Base-by-base conservation (phyloP, 495 filamentous ascomycete genomes). In the Patellaria atrata region DNA sequence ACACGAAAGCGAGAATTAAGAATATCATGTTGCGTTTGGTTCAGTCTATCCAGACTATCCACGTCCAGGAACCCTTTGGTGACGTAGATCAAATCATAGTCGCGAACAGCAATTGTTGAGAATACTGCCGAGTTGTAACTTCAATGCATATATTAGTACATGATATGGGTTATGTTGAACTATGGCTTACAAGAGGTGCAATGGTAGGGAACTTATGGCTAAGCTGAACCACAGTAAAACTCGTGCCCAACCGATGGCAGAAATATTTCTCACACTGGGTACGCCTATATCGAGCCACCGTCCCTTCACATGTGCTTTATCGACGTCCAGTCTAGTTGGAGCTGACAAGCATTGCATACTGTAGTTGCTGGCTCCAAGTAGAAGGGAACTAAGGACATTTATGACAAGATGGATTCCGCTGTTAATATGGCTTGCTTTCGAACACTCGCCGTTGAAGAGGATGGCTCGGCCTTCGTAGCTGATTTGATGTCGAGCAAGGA, bases 111-210 rank as follows among this genome's bases (percentile, higher is more conserved):
- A 4, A 62, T 47, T 2, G 57, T 52, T 20, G 57, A 41, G 40
- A 64, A 62, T 1, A 64, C 44, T 3, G 54, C 53, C 1, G 56
- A 61, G 28, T 64, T 62, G 34, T 61, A 62, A 28, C 54, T 64
- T 33, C 20, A 11, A 20, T 12, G 13, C 9, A 5, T 31, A 32
- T 13, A 43, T 15, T 5, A 9, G 23, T 28, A n/a, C 14, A n/a
- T 21, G 5, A 27, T 21, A 6, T 12, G 12, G 18, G 8, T 6
- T 2, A 1, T 21, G 20, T 8, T 2, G n/a, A 37, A 17, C 18
- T 5, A 13, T 22, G 3, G 33, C 43, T 33, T 39, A 41, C 38
- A 46, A 17, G 22, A 46, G 38, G 20, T 46, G 43, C 13, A 46
- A 21, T 1, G 43, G 43, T 11, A 41, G 8, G 12, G 22, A 30